Conservation (phyloP, 768 basidiomycete genomes). For the Pseudohyphozyma bogoriensis region DNA sequence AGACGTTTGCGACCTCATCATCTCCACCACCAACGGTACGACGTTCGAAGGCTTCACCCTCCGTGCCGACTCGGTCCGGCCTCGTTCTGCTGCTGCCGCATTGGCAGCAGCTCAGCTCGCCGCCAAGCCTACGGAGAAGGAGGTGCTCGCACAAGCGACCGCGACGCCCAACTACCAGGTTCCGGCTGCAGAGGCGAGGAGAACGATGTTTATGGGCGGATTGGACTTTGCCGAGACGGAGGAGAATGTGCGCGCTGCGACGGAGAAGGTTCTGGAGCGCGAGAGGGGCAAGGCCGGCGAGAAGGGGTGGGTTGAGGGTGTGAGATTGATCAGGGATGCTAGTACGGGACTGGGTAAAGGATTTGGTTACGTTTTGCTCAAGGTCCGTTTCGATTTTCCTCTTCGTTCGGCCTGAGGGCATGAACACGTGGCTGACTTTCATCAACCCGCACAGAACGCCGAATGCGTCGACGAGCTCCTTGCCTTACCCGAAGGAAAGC, state of each 20-base stretch:
- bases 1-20: conserved; percentile 40
- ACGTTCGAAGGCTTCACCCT: conserved; percentile 66
- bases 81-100: conserved; percentile 35
- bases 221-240: conserved; percentile 86
- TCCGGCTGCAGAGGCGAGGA: conserved; percentile 54
- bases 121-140: conserved; percentile 36
- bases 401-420: not conserved
- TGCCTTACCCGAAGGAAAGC: conserved; percentile 58
- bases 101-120: conserved; percentile 35
- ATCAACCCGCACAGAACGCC: conserved; percentile 53
- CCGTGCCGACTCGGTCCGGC: conserved; percentile 61
- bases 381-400: conserved; percentile 46
- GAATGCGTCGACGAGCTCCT: conserved; percentile 87
- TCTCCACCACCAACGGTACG: conserved; percentile 56
- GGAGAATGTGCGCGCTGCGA: conserved; percentile 75
- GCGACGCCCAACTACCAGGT: conserved; percentile 32
- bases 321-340: conserved; percentile 79
- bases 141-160: conserved; percentile 28
- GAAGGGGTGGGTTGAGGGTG: conserved; percentile 37
- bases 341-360: conserved; percentile 92
- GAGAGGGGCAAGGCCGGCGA: conserved; percentile 28
- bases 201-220: conserved; percentile 81
- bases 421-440: not conserved
- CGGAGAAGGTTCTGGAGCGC: conserved; percentile 58
- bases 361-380: conserved; percentile 83